Base-by-base conservation (phyloP, 805 yeast species). In the Wickerhamiella lipophila region DNA sequence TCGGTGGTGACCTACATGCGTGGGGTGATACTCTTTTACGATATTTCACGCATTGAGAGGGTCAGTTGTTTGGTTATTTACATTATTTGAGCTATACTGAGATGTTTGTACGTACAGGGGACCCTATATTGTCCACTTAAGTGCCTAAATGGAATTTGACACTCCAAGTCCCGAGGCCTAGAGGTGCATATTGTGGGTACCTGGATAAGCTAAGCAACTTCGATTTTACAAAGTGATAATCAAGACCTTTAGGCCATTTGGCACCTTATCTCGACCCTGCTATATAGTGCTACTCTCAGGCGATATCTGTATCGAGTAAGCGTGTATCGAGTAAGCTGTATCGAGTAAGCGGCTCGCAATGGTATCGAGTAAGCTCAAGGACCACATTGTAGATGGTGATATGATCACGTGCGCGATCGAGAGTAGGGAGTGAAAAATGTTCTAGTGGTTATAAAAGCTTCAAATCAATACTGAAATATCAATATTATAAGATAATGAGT, bases 321-420 rank as follows among this genome's bases (percentile, higher is more conserved):
- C 41, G n/a, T 36, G 41, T 36, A 36, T 36, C 41, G 41, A 36
- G 41, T 36, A 36, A 36, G 41, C 41, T 40, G 43, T 40, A 40
- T 40, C 43, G 43, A 40, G 43, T 40, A 40, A 40, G 43, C 43
- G 15, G 12, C 16, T 23, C 22, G 32, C 32, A 35, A 39, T 34
- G 23, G 47, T 44, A 44, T 44, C 47, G 40, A 44, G 40, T 32
- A 44, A 44, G 47, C 47, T 25, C 34, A 25, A 27, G 16, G 8
- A 5, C 26, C 45, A 36, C 23, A 34, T 25, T 23, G 29, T 11
- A 27, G 11, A n/a, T 38, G 16, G 25, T 22, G 42, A 38, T 19
- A 21, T 7, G 16, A n/a, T 22, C 42, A 22, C 26, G 26, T 38
- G 27, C 16, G 7, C 5, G 26, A 8, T 8, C 5, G 26, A 12